Evolutionary conservation across 2,329 filamentous ascomycete species (phyloP), one percentile per base, ranked within the genome.

Genomic region (Pseudogymnoascus sp.): DNA sequence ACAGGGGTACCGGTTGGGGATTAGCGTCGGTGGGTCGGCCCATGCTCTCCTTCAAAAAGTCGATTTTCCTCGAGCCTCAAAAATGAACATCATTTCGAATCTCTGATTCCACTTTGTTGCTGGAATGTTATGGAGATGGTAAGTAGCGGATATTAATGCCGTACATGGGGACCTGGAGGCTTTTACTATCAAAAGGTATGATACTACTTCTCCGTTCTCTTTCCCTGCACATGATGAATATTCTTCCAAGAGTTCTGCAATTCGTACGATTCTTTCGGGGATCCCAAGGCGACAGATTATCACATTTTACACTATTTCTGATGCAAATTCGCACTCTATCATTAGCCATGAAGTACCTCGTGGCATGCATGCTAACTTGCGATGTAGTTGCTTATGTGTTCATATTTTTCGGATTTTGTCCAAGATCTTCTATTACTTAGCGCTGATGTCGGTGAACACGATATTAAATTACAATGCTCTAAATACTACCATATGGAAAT

Each of bases 271-370:
- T 67, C 61, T 62, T 18, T 60, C 55, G 58, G 60, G 49, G 61
- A 63, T 55, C 61, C 33, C 59, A 71, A 65, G 71, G 66, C 65
- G 70, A 72, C 63, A 64, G 62, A 65, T 64, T 63, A 61, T 66
- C 63, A 71, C 69, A 66, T 61, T 45, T 71, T 71, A 71, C 69
- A 67, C 62, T 65, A 67, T 68, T 63, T 65, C 69, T 71, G 70
- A 71, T 64, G 49, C 49, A 55, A 55, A 55, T 33, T 33, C 28
- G 9, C 16, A 18, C n/a, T 14, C 16, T 11, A 7, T 33, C 33
- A 21, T 55, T 55, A 18, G 9, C 49, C 23, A 33, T 55, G 28
- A 21, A 33, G 21, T 55, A 35, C 9, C 16, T 55, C 11, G 28
- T 55, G 49, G 49, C 49, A 55, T 33, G 25, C 49, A 55, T 55